A percentile compares a stretch with the other conserved stretches of the same genome.
Conservation (phyloP, 192 early-diverging fungal genomes). For the Glomus cerebriforme region DNA sequence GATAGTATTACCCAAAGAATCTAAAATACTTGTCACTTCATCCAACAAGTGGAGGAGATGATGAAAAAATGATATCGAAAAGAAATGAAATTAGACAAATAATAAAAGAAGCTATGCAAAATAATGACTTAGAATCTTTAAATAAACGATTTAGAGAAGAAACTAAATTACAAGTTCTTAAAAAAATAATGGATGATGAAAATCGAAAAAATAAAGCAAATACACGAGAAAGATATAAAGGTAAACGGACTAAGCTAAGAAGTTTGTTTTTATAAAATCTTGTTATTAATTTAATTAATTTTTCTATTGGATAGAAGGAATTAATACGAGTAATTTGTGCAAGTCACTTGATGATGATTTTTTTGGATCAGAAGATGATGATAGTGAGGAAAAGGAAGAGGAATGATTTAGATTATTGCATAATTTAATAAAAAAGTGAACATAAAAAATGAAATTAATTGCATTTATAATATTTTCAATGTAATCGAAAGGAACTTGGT, state of each 20-base stretch:
- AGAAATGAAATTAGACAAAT: conserved; percentile 3
- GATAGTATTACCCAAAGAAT: conserved; percentile 49
- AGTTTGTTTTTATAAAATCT: background rate
- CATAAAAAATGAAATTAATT: background rate
- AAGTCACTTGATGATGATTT: background rate
- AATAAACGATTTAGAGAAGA: conserved; percentile 14
- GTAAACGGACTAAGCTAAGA: background rate
- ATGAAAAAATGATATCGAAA: conserved; percentile 9
- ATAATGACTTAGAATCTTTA: background rate
- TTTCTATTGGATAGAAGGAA: background rate
- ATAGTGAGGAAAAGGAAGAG: background rate
- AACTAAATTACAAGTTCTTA: background rate
- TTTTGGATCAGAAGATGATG: conserved; percentile 6
- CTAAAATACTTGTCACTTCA: conserved; percentile 49
- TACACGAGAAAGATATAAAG: background rate
- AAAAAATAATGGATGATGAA: background rate
- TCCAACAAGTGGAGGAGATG: conserved; percentile 39
- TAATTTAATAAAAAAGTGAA: background rate
- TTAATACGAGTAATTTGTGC: background rate
- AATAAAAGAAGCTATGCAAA: conserved; percentile 12
- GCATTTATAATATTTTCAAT: background rate
- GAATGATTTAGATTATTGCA: background rate
- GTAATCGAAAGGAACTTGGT: conserved; percentile 1
- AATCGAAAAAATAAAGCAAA: background rate
- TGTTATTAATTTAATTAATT: background rate